A percentile compares a stretch with the other conserved stretches of the same genome.
These are phyloP conservation scores for Solanum chmielewskii DNA, from an alignment of 257 asterid species.

Conservation along the genomic window DNA sequence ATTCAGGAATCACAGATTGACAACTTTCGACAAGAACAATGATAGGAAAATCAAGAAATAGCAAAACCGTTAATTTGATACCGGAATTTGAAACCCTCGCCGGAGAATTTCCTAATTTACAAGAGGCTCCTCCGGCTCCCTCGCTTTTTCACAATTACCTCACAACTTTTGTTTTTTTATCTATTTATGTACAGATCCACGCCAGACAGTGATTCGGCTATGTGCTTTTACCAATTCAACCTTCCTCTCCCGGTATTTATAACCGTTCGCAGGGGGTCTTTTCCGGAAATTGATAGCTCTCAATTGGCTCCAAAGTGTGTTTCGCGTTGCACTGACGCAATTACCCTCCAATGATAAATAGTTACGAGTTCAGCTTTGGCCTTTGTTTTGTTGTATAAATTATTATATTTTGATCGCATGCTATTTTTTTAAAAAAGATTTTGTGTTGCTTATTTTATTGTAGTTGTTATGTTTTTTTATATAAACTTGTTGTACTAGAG, in stretches of 20 bases:
- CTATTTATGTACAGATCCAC: not conserved
- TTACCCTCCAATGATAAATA: slow-evolving; percentile 9
- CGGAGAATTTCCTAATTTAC: not conserved
- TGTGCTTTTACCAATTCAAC: not conserved
- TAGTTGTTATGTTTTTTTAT: no score
- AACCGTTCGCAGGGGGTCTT: slow-evolving; percentile 34
- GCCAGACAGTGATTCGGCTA: slow-evolving; percentile 10
- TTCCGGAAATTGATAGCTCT: slow-evolving; percentile 2
- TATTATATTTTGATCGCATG: no score
- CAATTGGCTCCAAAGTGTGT: slow-evolving; percentile 20
- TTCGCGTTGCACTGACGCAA: slow-evolving; percentile 19
- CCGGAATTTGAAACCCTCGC: not conserved
- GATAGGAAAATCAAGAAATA: not conserved
- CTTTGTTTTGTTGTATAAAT: no score
- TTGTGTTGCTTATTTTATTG: no score
- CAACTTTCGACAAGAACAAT: slow-evolving; percentile 48
- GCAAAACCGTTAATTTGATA: not conserved
- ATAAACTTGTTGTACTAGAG: no score
- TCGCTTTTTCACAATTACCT: not conserved
- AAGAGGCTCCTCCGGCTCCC: not conserved
- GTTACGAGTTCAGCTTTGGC: no score
- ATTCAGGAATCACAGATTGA: slow-evolving; percentile 16
- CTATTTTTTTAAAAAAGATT: no score
- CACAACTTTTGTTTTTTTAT: not conserved
- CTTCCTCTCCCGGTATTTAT: not conserved